Evolutionary conservation across 805 yeast genomes (phyloP).

Genomic region (Groenewaldozyma salmanticensis): DNA sequence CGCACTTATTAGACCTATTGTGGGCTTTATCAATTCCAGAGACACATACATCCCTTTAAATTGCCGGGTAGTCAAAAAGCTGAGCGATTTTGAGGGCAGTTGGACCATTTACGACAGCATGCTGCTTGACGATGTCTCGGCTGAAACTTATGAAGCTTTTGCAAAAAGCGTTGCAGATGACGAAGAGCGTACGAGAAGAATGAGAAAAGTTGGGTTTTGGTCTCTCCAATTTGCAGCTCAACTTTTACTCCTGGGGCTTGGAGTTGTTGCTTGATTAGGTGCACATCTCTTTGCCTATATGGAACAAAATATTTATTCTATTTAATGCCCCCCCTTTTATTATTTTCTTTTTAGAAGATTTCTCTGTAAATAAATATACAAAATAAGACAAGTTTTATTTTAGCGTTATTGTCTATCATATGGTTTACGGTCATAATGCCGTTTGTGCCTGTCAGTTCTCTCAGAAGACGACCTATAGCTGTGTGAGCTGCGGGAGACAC

Average conservation of each 20-base stretch:
- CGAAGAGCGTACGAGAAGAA: slow-evolving; percentile 56
- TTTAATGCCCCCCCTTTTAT: not conserved
- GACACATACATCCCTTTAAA: slow-evolving; percentile 83
- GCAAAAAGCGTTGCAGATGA: slow-evolving; percentile 85
- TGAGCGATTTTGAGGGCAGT: slow-evolving; percentile 84
- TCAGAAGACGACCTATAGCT: no score
- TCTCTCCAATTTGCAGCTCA: slow-evolving; percentile 77
- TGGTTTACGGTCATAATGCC: no score
- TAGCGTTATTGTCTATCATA: no score
- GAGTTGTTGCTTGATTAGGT: slow-evolving; percentile 44
- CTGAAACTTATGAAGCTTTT: slow-evolving; percentile 84
- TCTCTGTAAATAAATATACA: slow-evolving; percentile 1
- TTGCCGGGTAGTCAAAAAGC: slow-evolving; percentile 68
- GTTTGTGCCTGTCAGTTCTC: no score
- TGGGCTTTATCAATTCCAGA: slow-evolving; percentile 85
- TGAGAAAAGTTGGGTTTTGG: slow-evolving; percentile 89
- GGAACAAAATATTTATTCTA: slow-evolving; percentile 1
- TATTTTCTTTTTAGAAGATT: not conserved
- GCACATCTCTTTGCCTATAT: not conserved
- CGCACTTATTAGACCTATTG: slow-evolving; percentile 89
- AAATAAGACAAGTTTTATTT: no score
- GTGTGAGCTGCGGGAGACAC: no score
- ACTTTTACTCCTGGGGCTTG: slow-evolving; percentile 70
- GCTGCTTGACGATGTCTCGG: slow-evolving; percentile 83
- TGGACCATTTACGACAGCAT: slow-evolving; percentile 93